A percentile compares a stretch with the other conserved stretches of the same genome.
These are phyloP conservation scores for Fremontodendron californicum DNA, from an alignment of 345 rosid species.

Conservation along the genomic window DNA sequence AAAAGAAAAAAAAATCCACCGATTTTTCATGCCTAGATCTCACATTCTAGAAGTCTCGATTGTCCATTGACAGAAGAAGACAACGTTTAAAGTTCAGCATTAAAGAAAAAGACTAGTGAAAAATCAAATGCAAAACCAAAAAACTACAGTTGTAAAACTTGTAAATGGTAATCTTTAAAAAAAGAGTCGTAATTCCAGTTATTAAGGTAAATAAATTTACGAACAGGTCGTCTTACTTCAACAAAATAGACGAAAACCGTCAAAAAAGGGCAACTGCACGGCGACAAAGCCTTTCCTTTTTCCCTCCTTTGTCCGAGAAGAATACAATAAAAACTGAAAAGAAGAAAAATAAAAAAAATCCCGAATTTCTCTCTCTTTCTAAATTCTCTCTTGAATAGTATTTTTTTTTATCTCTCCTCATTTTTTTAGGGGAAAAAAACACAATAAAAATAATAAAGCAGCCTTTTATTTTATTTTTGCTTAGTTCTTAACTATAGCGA, in stretches of 20 bases:
- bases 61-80: too few relatives aligned
- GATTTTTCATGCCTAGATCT: neutral
- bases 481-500: constrained; percentile 30
- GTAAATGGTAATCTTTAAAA: neutral
- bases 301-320: constrained; percentile 10
- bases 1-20: neutral
- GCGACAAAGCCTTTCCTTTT: neutral
- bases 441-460: too few relatives aligned
- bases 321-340: neutral
- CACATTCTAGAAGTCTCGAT: neutral
- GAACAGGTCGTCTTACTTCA: neutral
- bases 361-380: neutral
- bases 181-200: too few relatives aligned
- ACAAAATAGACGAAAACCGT: constrained; percentile 7
- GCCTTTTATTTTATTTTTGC: neutral
- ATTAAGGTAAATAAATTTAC: neutral
- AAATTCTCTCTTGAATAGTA: neutral
- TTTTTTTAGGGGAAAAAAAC: neutral
- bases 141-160: neutral
- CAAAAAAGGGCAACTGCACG: neutral
- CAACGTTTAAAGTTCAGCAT: neutral
- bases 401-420: neutral
- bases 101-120: neutral
- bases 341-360: neutral
- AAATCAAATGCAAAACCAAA: neutral